Base-by-base conservation (phyloP, 2,329 filamentous ascomycete species). In the Clonostachys chloroleuca region DNA sequence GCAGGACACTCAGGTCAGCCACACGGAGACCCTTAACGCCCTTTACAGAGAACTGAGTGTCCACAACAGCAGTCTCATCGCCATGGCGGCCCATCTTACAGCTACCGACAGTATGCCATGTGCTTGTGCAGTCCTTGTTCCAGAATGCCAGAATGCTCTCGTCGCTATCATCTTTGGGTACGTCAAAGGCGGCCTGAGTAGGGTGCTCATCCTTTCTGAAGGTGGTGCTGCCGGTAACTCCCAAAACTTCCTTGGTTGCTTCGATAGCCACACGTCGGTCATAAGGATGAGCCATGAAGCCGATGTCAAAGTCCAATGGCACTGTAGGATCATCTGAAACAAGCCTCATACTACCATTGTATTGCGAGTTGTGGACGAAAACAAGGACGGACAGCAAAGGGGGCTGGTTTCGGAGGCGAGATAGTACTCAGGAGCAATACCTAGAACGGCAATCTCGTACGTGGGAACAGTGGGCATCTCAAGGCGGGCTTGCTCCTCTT, bases 301-400 rank as follows among this genome's bases (percentile, higher is more conserved):
- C 74, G 1, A 79, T 72, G 51, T 83, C 70, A 55, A 81, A 76
- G 3, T 66, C 56, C 0, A 81, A 70, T 8, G 78, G 74, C 3
- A 67, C 72, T 2, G 61, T 54, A 0, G 78, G 74, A 48, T 83
- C 68, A 0, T 74, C 59, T 0, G 78, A 82, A 43, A 74, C 69
- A 5, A 86, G 67, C 0, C 64, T 73, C 0, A 80, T 72, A 30
- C 69, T 66, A 14, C 81, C 81, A 37, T 63, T 62, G 18, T 67
- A 71, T 57, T 82, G 76, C 1, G 74, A 68, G 55, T 84, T 80
- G 62, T 77, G 75, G 17, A 74, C 51, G 51, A 79, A 77, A 1
- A 74, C 66, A 0, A 70, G 49, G 5, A 78, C 50, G 33, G 64
- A 69, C 1, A 59, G 54, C 75, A 75, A 62, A 67, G 68, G 14